Conservation (phyloP, 164 flowering plant species). For the Saururus chinensis region DNA sequence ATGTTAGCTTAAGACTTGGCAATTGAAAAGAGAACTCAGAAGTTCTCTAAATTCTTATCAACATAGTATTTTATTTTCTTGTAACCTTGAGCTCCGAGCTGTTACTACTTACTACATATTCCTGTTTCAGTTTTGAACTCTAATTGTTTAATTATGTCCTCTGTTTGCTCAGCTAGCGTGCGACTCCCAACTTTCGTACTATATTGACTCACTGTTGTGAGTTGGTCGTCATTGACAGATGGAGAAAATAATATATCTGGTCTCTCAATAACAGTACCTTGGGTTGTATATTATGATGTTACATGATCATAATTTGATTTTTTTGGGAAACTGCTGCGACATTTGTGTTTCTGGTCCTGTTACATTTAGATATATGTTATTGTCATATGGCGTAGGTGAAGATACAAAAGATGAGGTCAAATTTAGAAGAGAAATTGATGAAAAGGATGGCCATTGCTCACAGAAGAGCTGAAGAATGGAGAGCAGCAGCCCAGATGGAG, state of each 20-base stretch:
- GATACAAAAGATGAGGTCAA: conserved; percentile 80
- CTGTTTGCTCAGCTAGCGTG: not conserved
- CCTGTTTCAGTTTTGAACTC: not conserved
- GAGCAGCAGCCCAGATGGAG: conserved; percentile 50
- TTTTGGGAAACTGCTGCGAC: not conserved
- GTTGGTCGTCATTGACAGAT: no score
- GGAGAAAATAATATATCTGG: no score
- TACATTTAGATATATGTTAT: not conserved
- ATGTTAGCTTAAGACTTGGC: no score
- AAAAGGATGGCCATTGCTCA: conserved; percentile 74
- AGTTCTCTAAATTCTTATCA: no score
- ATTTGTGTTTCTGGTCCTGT: not conserved
- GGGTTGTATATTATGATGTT: not conserved
- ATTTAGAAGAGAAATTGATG: conserved; percentile 83
- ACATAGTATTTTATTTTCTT: not conserved
- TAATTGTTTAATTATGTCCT: not conserved
- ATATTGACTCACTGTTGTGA: no score
- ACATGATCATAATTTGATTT: not conserved
- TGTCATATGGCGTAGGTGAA: conserved; percentile 46
- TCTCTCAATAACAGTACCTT: no score
- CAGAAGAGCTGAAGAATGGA: conserved; percentile 83
- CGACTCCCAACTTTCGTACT: no score
- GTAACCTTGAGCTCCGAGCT: conserved; percentile 13
- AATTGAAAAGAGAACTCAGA: no score
- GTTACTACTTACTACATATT: not conserved